phyloP scores from a whole-genome alignment of 768 basidiomycete genomes.

The Mycena belliarum region DNA sequence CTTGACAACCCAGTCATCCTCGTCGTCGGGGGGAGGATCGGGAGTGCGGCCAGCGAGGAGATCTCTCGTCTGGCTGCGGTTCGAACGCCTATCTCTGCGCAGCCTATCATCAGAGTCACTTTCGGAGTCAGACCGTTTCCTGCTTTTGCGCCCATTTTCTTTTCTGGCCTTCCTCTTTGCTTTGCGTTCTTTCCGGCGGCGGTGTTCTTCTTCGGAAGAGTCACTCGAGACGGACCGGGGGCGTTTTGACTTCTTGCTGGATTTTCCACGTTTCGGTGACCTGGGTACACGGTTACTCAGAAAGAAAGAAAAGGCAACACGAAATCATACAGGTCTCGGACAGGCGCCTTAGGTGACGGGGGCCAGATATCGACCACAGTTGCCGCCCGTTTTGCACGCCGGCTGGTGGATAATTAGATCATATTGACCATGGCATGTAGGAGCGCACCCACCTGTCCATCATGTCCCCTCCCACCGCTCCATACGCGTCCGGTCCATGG shows the following conservation, averaged over 20 bases:
- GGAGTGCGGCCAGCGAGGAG: slow-evolving; percentile 35
- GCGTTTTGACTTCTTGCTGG: slow-evolving; percentile 63
- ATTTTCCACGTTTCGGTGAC: slow-evolving; percentile 56
- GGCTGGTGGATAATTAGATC: slow-evolving; percentile 45
- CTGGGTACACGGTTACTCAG: slow-evolving; percentile 34
- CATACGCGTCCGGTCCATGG: slow-evolving; percentile 32
- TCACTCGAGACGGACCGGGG: slow-evolving; percentile 48
- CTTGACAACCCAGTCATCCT: slow-evolving; percentile 74
- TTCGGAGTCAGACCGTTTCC: slow-evolving; percentile 39
- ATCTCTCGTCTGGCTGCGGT: slow-evolving; percentile 29
- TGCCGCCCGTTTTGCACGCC: slow-evolving; percentile 64
- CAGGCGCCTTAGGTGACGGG: slow-evolving; percentile 69
- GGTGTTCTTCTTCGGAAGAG: slow-evolving; percentile 57
- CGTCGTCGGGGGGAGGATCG: slow-evolving; percentile 37
- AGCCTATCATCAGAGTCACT: slow-evolving; percentile 38
- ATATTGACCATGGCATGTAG: background rate
- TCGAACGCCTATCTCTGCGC: slow-evolving; percentile 25
- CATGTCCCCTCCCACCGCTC: slow-evolving; percentile 48
- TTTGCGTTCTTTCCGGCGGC: slow-evolving; percentile 57
- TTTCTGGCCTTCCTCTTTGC: slow-evolving; percentile 59
- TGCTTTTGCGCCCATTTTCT: slow-evolving; percentile 43
- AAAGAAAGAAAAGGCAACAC: slow-evolving; percentile 15
- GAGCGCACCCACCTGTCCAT: slow-evolving; percentile 62
- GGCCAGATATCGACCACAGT: slow-evolving; percentile 75
- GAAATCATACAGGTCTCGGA: slow-evolving; percentile 60